These are phyloP conservation scores for Tolypocladium album DNA, from an alignment of 2,329 filamentous ascomycete genomes.

Conservation along the genomic window DNA sequence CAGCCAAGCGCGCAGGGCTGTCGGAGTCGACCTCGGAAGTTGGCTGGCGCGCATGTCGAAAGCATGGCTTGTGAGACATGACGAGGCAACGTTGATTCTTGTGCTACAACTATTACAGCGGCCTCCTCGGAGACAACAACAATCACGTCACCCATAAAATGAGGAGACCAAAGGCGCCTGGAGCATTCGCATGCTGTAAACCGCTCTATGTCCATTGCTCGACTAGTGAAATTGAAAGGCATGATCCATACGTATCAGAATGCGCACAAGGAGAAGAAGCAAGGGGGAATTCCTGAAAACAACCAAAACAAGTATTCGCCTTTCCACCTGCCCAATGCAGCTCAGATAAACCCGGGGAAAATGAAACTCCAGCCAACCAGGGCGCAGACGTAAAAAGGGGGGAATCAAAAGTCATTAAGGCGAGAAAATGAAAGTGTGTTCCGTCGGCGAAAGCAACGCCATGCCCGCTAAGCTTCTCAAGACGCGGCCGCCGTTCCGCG, in stretches of 20 bases:
- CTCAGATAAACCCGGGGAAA: not conserved
- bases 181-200: not conserved
- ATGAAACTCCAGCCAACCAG: not conserved
- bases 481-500: not conserved
- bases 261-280: not conserved
- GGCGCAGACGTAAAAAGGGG: conserved; percentile 1
- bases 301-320: not conserved
- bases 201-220: not conserved
- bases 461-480: not conserved
- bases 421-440: not conserved
- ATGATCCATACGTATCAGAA: not conserved
- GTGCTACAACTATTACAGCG: not conserved
- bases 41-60: not conserved
- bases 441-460: not conserved
- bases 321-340: conserved; percentile 2
- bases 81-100: not conserved
- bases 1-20: not conserved
- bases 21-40: not conserved
- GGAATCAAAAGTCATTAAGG: conserved; percentile 2
- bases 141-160: not conserved
- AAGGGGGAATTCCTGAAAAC: not conserved
- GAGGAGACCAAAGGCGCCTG: not conserved
- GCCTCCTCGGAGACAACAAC: not conserved
- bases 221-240: not conserved
- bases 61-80: not conserved